Conservation (phyloP, 768 basidiomycete genomes). For the Lactarius vividus region DNA sequence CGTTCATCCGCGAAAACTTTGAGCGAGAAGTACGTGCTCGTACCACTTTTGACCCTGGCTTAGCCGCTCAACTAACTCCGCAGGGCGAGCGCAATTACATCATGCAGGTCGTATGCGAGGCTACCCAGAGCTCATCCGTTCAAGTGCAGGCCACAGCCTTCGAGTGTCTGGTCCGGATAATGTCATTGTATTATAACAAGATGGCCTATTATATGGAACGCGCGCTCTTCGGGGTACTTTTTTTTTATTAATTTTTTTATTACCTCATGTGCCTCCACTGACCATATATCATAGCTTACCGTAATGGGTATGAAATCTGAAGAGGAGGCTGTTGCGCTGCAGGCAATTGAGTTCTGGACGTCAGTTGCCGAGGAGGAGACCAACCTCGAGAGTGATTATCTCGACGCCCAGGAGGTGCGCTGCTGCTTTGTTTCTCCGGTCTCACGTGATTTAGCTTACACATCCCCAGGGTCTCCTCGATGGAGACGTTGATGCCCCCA, state of each 20-base stretch:
- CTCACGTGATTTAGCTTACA: slow-evolving; percentile 12
- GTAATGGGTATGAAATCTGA: slow-evolving; percentile 95
- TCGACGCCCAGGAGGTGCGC: slow-evolving; percentile 87
- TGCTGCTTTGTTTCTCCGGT: neutral
- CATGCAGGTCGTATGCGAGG: slow-evolving; percentile 99
- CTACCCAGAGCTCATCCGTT: slow-evolving; percentile 80
- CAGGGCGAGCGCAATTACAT: slow-evolving; percentile 99
- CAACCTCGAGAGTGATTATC: slow-evolving; percentile 58
- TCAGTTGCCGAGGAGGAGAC: slow-evolving; percentile 98
- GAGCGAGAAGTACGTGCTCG: slow-evolving; percentile 78
- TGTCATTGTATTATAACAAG: slow-evolving; percentile 98
- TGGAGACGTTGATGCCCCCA: slow-evolving; percentile 79
- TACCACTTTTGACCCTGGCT: slow-evolving; percentile 3
- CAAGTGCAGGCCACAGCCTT: slow-evolving; percentile 94
- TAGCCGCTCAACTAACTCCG: slow-evolving; percentile 12
- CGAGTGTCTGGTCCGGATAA: slow-evolving; percentile 92
- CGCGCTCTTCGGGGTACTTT: slow-evolving; percentile 89
- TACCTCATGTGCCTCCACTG: slow-evolving; percentile 1
- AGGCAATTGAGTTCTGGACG: slow-evolving; percentile 99
- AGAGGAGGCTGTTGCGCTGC: slow-evolving; percentile 89
- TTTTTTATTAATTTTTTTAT: slow-evolving; percentile 6
- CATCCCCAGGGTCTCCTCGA: slow-evolving; percentile 75
- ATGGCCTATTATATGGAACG: slow-evolving; percentile 99
- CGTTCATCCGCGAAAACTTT: slow-evolving; percentile 97
- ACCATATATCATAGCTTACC: slow-evolving; percentile 60